Percentiles rank a stretch among this genome's conserved stretches.
phyloP scores from a whole-genome alignment of 176 grass and related monocot species.

The Saccharum spontaneum region DNA sequence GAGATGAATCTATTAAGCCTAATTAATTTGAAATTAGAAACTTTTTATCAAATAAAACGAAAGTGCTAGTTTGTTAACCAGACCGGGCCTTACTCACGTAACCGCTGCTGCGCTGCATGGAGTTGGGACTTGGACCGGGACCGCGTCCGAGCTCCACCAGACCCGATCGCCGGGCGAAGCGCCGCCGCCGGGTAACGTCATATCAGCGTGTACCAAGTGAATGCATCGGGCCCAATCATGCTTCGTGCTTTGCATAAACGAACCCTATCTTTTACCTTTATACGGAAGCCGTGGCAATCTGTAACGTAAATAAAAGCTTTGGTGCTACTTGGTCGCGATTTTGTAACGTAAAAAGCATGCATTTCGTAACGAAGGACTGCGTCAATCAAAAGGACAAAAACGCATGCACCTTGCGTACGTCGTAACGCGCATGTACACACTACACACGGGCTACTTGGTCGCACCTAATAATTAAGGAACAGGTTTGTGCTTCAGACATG shows the following conservation, averaged over 20 bases:
- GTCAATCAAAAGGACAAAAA: conserved; percentile 13
- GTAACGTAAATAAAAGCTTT: background rate
- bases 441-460: conserved; percentile 13
- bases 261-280: too few species aligned
- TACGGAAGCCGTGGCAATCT: too few species aligned
- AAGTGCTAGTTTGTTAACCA: too few species aligned
- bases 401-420: background rate
- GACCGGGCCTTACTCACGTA: background rate
- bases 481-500: background rate
- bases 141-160: conserved; percentile 7
- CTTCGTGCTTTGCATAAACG: background rate
- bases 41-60: too few species aligned
- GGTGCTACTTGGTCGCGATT: too few species aligned
- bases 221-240: conserved; percentile 1
- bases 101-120: conserved; percentile 25
- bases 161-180: background rate
- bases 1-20: too few species aligned
- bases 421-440: background rate
- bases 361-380: background rate
- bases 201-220: background rate
- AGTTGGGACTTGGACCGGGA: conserved; percentile 20
- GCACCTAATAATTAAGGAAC: background rate
- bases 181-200: background rate
- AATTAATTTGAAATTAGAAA: too few species aligned
- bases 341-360: too few species aligned